Base-by-base conservation (phyloP, 129 eudicot genomes). In the Lonicera japonica region DNA sequence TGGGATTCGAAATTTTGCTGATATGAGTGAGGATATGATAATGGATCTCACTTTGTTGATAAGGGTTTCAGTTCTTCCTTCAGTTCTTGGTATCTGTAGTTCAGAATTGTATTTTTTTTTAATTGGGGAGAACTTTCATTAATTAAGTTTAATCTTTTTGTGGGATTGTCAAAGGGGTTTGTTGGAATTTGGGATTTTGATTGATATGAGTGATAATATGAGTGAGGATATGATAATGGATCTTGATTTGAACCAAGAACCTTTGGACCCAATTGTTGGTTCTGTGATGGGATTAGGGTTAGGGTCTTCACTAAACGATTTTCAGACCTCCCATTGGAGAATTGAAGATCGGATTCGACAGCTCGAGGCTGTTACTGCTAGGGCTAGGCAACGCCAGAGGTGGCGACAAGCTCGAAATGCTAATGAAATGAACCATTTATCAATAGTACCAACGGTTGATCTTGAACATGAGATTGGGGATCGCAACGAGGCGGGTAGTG, bases 191-290 rank as follows among this genome's bases (percentile, higher is more conserved):
- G 34, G 18, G 60, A 25, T 34, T 48, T 3, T 20, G 65, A 34
- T 34, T 47, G 12, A 36, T 68, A 85, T 86, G 85, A 88, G 61
- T 43, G 88, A 73, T 54, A 64, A 79, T 68, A 41, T 72, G 77
- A 82, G 54, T 51, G 82, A 78, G 68, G 88, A 76, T 77, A 66
- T 74, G 79, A 58, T 65, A 39, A 60, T 75, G 83, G 89, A 77
- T 69, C 91, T 81, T 43, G 92, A 88, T 84, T 88, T 84, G 76
- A 84, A 88, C 75, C 84, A 70, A 71, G 94, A 81, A 58, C 94
- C 95, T 20, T 43, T 43, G 50, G 50, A 43, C 50, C 8, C 77
- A 25, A 72, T 76, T 45, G 62, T 52, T 63, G 70, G 58, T 56
- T 61, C 87, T 3, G 54, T 66, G 21, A 23, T 66, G 14, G 70